Percentiles rank a stretch among this genome's conserved stretches.
Conservation (phyloP, 2,329 filamentous ascomycete genomes). For the Botrytis deweyae region DNA sequence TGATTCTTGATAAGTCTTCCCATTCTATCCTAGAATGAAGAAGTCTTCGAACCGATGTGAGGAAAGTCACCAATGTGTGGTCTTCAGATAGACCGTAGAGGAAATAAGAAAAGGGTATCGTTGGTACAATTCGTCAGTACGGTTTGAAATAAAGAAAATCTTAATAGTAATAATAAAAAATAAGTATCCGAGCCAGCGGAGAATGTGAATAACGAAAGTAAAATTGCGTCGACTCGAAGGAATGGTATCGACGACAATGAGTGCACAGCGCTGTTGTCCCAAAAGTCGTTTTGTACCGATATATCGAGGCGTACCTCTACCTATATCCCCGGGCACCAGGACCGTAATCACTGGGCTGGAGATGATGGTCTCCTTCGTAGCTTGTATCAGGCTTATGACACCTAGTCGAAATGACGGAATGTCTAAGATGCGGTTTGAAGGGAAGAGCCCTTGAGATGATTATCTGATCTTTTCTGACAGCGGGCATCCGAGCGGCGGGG, state of each 20-base stretch:
- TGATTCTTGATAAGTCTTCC: slow-evolving; percentile 99
- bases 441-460: slow-evolving; percentile 50
- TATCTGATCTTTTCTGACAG: slow-evolving; percentile 53
- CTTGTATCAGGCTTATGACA: slow-evolving; percentile 42
- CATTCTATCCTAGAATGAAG: slow-evolving; percentile 53
- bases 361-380: slow-evolving; percentile 37
- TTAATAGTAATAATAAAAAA: slow-evolving; percentile 32
- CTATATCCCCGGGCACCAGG: slow-evolving; percentile 43
- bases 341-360: slow-evolving; percentile 33
- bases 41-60: not conserved
- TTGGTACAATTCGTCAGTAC: not conserved
- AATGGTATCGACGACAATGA: slow-evolving; percentile 53
- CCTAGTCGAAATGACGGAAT: slow-evolving; percentile 37
- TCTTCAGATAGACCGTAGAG: slow-evolving; percentile 16
- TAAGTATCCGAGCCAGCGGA: slow-evolving; percentile 55
- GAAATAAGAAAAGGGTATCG: slow-evolving; percentile 37
- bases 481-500: slow-evolving; percentile 51
- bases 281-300: slow-evolving; percentile 20
- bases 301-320: slow-evolving; percentile 30
- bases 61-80: slow-evolving; percentile 23
- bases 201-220: slow-evolving; percentile 36
- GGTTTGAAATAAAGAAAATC: slow-evolving; percentile 28
- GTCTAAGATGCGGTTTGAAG: slow-evolving; percentile 44
- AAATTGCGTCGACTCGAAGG: slow-evolving; percentile 44
- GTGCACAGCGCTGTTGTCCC: slow-evolving; percentile 45